Base-by-base conservation (phyloP, 768 basidiomycete genomes). In the Hemileccinum rubropunctum region DNA sequence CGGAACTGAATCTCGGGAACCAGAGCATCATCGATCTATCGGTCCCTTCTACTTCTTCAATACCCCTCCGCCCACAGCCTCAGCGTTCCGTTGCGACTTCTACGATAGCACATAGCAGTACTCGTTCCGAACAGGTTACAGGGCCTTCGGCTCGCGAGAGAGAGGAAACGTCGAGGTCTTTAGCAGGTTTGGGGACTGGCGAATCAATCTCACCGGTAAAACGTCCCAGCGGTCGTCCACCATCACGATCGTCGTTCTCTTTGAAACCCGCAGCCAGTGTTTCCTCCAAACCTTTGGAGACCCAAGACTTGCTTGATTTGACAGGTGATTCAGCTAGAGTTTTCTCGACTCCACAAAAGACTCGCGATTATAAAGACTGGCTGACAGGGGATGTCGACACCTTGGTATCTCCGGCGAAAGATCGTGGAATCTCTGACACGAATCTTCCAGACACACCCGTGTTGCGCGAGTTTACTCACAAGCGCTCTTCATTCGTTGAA, bases 391-490 rank as follows among this genome's bases (percentile, higher is more conserved):
- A 79, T 47, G 79, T 82, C 48, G 74, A 77, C 38, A 69, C 74
- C n/a, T 38, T 51, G 6, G 26, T 39, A 28, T 58, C 58, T 11
- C 51, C 58, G 18, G 35, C 32, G n/a, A 62, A 59, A 53, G 63
- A 57, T 6, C 52, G 43, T 45, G 50, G 34, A 30, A 18, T 48
- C 20, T 45, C 54, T 20, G 53, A 58, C n/a, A 37, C 42, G 20
- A 51, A 64, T 21, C 41, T 26, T 34, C 48, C 63, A 34, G 68
- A 73, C 40, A 65, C 72, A 18, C 78, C 83, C 3, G 70, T 84
- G 27, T 66, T 88, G 44, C 82, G 87, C 47, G 79, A 84, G 17
- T 86, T 84, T 15, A 85, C 85, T 18, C 81, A 81, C 61, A 89
- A 88, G 68, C 80, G 85, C 12, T 79, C 85, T 32, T 88, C 86